These are phyloP conservation scores for Coprinopsis sp. DNA, from an alignment of 768 basidiomycete genomes.

Conservation along the genomic window DNA sequence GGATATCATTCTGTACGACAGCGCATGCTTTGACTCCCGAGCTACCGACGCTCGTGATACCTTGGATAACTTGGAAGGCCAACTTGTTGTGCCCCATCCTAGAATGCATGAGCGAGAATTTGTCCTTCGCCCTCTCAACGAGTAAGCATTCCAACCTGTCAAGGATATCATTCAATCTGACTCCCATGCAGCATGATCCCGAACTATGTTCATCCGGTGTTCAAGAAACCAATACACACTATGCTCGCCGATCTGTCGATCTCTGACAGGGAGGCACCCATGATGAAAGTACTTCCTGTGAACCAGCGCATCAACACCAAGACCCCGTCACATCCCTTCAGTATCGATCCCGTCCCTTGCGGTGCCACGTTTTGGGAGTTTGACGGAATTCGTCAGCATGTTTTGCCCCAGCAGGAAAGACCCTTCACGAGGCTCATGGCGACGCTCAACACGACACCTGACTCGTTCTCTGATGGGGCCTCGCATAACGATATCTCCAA, in stretches of 20 bases:
- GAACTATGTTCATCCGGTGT: constrained; percentile 58
- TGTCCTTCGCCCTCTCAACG: constrained; percentile 79
- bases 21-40: constrained; percentile 54
- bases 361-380: constrained; percentile 47
- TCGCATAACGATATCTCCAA: constrained; percentile 44
- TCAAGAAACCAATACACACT: constrained; percentile 39
- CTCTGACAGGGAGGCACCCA: constrained; percentile 34
- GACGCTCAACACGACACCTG: constrained; percentile 89
- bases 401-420: constrained; percentile 24
- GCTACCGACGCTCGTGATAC: constrained; percentile 29
- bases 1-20: constrained; percentile 78
- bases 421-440: constrained; percentile 88
- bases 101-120: constrained; percentile 84
- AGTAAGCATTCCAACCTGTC: constrained; percentile 50
- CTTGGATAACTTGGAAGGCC: constrained; percentile 53
- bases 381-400: neutral
- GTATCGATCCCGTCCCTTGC: constrained; percentile 33
- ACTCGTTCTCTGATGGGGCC: constrained; percentile 92
- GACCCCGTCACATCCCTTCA: constrained; percentile 19
- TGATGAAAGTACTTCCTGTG: constrained; percentile 75
- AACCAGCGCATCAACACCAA: constrained; percentile 34
- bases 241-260: constrained; percentile 41
- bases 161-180: neutral
- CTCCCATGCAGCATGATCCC: constrained; percentile 67
- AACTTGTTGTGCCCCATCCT: constrained; percentile 84